Evolutionary conservation across 2,329 filamentous ascomycete species (phyloP), one percentile per base, ranked within the genome.

Genomic region (Orbilia javanica): DNA sequence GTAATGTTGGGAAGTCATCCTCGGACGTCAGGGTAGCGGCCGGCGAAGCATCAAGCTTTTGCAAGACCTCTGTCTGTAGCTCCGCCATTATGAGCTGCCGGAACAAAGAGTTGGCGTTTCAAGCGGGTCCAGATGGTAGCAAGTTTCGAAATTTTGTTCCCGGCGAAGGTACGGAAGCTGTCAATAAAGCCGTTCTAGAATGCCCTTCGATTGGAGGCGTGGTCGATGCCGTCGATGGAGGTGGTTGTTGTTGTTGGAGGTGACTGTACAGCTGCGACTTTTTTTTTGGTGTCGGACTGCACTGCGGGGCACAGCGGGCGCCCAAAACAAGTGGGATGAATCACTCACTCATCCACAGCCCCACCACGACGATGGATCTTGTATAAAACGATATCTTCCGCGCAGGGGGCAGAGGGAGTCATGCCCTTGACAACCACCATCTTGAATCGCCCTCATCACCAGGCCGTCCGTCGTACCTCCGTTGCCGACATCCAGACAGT

Each of bases 1-100:
- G 87, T 82, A 87, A 85, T 81, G 88, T 84, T 81, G 92, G 90
- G 86, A 94, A 94, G 82, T 88, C 87, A 82, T 93, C 89, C 82
- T 87, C 86, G 66, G 92, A 93, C 81, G 91, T 85, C 80, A 94
- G 86, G 53, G 91, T 88, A 81, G 90, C 88, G 18, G 74, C 25
- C 22, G 80, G 55, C 79, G 89, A 85, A 82, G 88, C 86, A 83
- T 88, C 87, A 81, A 95, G 86, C 69, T 88, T 88, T 79, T 90
- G 87, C 81, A 95, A 88, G 81, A 94, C 87, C 82, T 89, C 86
- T 71, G 87, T 86, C 77, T 89, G 87, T 82, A 93, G 86, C 83
- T 93, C 90, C 81, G 80, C 76, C 55, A 79, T 79, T 31, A 50
- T 53, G 67, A 10, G 60, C 48, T 18, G 34, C 62, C 34, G 18